Base-by-base conservation (phyloP, 371 early-diverging fungal species). In the Zancudomyces culisetae region DNA sequence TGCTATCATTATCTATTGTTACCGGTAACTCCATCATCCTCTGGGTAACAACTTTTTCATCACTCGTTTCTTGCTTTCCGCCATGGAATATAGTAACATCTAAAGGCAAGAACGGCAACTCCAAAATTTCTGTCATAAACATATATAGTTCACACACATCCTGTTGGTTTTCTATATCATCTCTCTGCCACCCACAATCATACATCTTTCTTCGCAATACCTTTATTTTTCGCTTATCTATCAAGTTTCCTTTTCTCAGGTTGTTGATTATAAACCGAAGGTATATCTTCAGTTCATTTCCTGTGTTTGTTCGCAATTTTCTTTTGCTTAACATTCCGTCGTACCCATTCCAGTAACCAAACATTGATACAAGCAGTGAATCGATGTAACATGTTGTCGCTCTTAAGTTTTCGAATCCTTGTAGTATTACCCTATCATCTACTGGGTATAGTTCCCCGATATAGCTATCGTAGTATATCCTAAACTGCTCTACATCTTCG, bases 41-140 rank as follows among this genome's bases (percentile, higher is more conserved):
- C 55, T 62, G 62, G 8, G 62, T 55, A 15, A 57, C 62, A 47
- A 62, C 51, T 15, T 59, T 55, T 23, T 49, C 51, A 50, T 63
- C 63, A 2, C 52, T 51, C 2, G 27, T 53, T 18, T 61, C 62
- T 15, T 45, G 2, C 39, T 63, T 60, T 21, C 57, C 63, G 10
- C 63, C 63, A 12, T 63, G 63, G 22, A 58, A 51, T 51, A 63
- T 60, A 27, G 53, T 55, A 48, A 63, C 49, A 42, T 62, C 59
- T 28, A 63, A 26, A 22, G 63, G 63, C 55, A 63, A 30, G 20
- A 45, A 63, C 10, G 63, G 63, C 55, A 63, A 58, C 43, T 50
- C 54, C 28, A 63, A 55, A 28, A 27, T 51, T 18, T 63, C 63
- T 45, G 53, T 52, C 28, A 63, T n/a, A 22, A 63, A 63, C 55